Percentiles rank a stretch among this genome's conserved stretches.
Conservation (phyloP, 1,284 basidiomycete genomes). For the Malassezia caprae region DNA sequence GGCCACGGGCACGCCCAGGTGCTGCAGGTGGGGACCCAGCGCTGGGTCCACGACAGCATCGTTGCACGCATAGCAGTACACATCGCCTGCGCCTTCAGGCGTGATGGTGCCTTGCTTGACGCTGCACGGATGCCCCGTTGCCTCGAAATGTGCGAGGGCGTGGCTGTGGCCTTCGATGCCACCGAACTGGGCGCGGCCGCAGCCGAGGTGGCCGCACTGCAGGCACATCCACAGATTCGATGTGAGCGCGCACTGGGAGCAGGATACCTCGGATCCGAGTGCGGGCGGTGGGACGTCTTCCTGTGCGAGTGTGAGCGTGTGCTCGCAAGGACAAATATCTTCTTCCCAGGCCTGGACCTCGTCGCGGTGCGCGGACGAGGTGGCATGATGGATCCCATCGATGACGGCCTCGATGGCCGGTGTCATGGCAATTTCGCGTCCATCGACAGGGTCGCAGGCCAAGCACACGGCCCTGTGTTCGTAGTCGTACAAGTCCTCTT, state of each 20-base stretch:
- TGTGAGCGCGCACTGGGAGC: slow-evolving; percentile 36
- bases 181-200: slow-evolving; percentile 78
- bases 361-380: slow-evolving; percentile 78
- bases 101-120: slow-evolving; percentile 97
- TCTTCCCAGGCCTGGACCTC: slow-evolving; percentile 98
- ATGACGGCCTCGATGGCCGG: slow-evolving; percentile 53
- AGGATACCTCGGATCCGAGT: slow-evolving; percentile 23
- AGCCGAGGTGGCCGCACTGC: slow-evolving; percentile 79
- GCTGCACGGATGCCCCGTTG: slow-evolving; percentile 67
- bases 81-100: slow-evolving; percentile 81
- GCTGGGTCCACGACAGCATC: slow-evolving; percentile 75
- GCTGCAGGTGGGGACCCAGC: slow-evolving; percentile 63
- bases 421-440: slow-evolving; percentile 53
- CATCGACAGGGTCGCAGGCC: slow-evolving; percentile 54
- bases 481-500: slow-evolving; percentile 78
- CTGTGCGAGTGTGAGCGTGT: slow-evolving; percentile 67
- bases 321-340: slow-evolving; percentile 77
- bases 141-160: slow-evolving; percentile 69
- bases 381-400: slow-evolving; percentile 65
- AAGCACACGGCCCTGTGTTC: slow-evolving; percentile 60
- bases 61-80: slow-evolving; percentile 88
- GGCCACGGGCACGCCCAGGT: slow-evolving; percentile 78
- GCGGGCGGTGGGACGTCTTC: slow-evolving; percentile 29
- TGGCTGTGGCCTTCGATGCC: slow-evolving; percentile 82
- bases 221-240: slow-evolving; percentile 88